Conservation (phyloP, 345 rosid species). For the Rhizophora mangle region DNA sequence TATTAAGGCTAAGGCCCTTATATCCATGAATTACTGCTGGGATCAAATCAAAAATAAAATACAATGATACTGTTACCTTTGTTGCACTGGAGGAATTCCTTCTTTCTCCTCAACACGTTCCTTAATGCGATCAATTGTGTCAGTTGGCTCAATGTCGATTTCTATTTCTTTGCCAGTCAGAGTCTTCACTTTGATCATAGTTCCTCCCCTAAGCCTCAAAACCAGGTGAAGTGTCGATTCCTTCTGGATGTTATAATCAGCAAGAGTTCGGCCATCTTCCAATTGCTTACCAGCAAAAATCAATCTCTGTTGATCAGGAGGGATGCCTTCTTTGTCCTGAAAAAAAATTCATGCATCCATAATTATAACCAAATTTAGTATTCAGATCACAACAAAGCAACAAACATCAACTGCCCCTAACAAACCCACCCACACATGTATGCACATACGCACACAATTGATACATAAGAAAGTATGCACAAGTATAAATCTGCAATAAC, state of each 20-base stretch:
- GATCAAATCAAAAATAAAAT: neutral
- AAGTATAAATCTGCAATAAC: no score
- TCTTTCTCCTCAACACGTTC: constrained; percentile 96
- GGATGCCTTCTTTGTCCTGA: constrained; percentile 94
- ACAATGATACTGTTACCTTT: constrained; percentile 42
- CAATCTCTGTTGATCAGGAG: constrained; percentile 91
- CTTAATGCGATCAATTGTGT: constrained; percentile 92
- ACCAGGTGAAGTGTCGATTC: constrained; percentile 96
- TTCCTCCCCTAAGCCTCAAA: constrained; percentile 93
- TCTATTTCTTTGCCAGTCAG: constrained; percentile 95
- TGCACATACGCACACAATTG: no score
- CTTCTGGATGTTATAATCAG: constrained; percentile 92
- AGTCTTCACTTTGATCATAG: constrained; percentile 96
- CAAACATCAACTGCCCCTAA: neutral
- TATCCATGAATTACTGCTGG: no score
- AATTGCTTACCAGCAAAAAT: constrained; percentile 94
- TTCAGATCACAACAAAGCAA: neutral
- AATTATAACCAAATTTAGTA: neutral
- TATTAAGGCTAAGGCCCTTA: no score
- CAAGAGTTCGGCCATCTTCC: constrained; percentile 93
- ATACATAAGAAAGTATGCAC: no score
- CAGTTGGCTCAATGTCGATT: constrained; percentile 94
- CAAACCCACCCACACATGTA: no score
- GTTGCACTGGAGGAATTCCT: constrained; percentile 98
- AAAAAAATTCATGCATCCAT: neutral